Percentiles rank a stretch among this genome's conserved stretches.
Evolutionary conservation across 1,139 yeast genomes (phyloP).

Genomic region (Casaregolazyma lundiana): DNA sequence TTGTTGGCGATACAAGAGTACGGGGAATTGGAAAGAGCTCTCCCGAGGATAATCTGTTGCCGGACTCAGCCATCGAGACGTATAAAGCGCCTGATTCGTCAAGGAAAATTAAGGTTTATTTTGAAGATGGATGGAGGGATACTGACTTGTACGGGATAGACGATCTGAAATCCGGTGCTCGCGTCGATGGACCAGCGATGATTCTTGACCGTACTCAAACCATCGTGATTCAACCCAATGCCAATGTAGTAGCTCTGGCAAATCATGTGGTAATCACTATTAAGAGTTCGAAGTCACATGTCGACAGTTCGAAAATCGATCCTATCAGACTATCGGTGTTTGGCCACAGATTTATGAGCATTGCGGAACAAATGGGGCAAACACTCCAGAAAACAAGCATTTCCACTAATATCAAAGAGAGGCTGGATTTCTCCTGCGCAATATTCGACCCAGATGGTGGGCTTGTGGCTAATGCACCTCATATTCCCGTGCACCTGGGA

Average conservation of each 20-base stretch:
- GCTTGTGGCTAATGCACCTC: conserved; percentile 81
- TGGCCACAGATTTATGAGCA: conserved; percentile 81
- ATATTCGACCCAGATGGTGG: conserved; percentile 71
- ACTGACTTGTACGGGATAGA: conserved; percentile 52
- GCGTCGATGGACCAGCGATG: conserved; percentile 71
- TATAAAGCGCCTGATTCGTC: conserved; percentile 9
- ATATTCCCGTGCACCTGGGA: conserved; percentile 82
- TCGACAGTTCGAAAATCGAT: conserved; percentile 39
- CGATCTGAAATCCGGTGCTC: conserved; percentile 48
- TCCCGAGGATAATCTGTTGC: conserved; percentile 22
- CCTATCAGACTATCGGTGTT: conserved; percentile 74
- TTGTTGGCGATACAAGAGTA: conserved; percentile 81
- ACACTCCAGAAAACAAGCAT: conserved; percentile 76
- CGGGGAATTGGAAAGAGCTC: conserved; percentile 52
- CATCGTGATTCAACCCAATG: conserved; percentile 67
- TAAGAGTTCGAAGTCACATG: conserved; percentile 13
- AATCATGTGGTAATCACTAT: conserved; percentile 53
- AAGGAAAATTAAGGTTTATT: conserved; percentile 40
- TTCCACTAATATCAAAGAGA: conserved; percentile 80
- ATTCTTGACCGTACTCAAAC: conserved; percentile 87
- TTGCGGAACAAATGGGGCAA: conserved; percentile 87
- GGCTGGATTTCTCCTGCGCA: conserved; percentile 83
- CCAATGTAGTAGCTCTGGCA: conserved; percentile 58
- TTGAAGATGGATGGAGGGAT: conserved; percentile 47
- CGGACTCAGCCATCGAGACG: conserved; percentile 15